Base-by-base conservation (phyloP, 2,329 filamentous ascomycete genomes). In the Corinectria fuckeliana region DNA sequence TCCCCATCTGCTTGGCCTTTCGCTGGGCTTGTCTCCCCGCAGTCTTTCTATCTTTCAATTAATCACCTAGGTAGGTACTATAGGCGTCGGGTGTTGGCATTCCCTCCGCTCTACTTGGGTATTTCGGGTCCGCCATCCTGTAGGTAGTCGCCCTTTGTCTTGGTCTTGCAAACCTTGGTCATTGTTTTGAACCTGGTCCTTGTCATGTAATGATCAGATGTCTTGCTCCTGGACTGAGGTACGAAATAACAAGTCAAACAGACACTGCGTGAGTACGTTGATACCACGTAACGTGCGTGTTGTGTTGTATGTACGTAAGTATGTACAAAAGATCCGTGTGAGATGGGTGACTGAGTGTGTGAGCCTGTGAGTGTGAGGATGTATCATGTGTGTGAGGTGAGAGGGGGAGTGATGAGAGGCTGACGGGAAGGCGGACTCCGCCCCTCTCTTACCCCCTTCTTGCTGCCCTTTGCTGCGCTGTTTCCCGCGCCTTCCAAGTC, bases 351-450 rank as follows among this genome's bases (percentile, higher is more conserved):
- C 21, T 30, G 44, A 44, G 36, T 48, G 30, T 47, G 52, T 55
- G 38, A 34, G 32, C 32, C 32, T 34, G 30, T 48, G 51, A 36
- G 42, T 36, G 14, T 18, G n/a, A 36, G 32, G 32, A 36, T n/a
- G 32, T 36, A 36, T 36, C 32, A 36, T 16, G 18, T 41, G 50
- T 53, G 50, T 54, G 56, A 54, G 56, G 50, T 59, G 56, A 59
- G 56, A 54, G 56, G 44, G 41, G 28, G 13, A 32, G 25, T 38
- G 56, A 42, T 44, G 50, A 49, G 65, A 69, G 67, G 67, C 67
- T 69, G 67, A 69, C 60, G 56, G 32, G 50, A 64, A 64, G 67
- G 67, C 58, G 67, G 65, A 69, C 62, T 47, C 62, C 50, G 61
- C 57, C 65, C 66, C 66, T 65, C 64, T 64, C 62, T 52, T 52